Percentiles rank a stretch among this genome's conserved stretches.
Conservation (phyloP, 2,329 filamentous ascomycete species). For the Berkeleyomyces basicola region DNA sequence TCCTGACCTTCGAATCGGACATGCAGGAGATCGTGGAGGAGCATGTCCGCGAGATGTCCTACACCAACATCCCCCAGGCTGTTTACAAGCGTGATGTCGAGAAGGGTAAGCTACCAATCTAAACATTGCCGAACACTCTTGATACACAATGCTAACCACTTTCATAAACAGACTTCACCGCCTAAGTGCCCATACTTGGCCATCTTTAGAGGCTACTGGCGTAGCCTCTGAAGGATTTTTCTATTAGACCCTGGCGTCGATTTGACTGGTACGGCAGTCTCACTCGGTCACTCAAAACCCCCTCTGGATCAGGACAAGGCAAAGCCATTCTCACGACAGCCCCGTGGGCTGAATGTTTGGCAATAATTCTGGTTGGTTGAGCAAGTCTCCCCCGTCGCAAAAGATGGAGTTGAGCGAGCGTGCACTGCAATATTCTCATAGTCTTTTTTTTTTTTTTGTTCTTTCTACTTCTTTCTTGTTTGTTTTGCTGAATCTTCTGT, state of each 20-base stretch:
- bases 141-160: background rate
- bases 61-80: background rate
- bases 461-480: background rate
- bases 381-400: background rate
- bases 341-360: background rate
- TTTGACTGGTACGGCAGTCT: background rate
- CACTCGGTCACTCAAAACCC: background rate
- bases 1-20: conserved; percentile 6
- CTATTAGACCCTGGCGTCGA: background rate
- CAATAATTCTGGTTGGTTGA: background rate
- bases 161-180: background rate
- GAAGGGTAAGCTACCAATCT: background rate
- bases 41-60: background rate
- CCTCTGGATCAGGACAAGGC: background rate
- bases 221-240: background rate
- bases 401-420: background rate
- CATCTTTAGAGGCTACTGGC: background rate
- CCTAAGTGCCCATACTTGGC: background rate
- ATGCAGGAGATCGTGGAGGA: background rate
- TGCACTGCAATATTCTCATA: background rate
- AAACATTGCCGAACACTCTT: background rate
- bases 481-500: background rate
- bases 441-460: background rate
- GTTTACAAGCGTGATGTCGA: background rate
- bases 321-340: background rate